phyloP scores from a whole-genome alignment of 2,329 filamentous ascomycete genomes.

The Phyllosticta ampelicida region DNA sequence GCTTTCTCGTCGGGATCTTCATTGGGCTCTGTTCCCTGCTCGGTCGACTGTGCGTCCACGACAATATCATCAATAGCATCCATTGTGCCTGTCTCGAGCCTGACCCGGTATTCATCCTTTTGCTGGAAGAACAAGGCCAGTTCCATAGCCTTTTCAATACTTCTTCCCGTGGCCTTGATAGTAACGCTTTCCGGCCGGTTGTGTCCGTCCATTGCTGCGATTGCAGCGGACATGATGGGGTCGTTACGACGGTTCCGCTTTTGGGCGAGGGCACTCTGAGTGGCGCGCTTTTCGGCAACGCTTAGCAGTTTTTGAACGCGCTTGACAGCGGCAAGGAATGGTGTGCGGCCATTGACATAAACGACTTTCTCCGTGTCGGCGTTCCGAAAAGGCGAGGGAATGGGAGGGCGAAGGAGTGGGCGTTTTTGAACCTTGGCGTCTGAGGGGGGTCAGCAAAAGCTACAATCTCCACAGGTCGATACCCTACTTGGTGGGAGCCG shows the following conservation, averaged over 20 bases:
- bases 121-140: constrained; percentile 56
- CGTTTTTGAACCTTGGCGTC: constrained; percentile 43
- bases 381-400: constrained; percentile 44
- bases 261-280: constrained; percentile 2
- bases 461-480: not conserved
- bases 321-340: constrained; percentile 57
- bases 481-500: constrained; percentile 17
- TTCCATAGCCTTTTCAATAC: constrained; percentile 52
- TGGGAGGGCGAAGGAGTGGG: constrained; percentile 46
- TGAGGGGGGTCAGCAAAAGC: constrained; percentile 15
- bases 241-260: constrained; percentile 10
- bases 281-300: constrained; percentile 39
- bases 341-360: constrained; percentile 54
- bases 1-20: constrained; percentile 8
- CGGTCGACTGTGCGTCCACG: not conserved
- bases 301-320: constrained; percentile 54
- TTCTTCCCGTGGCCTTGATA: constrained; percentile 55
- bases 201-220: constrained; percentile 23
- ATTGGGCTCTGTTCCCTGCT: constrained; percentile 5
- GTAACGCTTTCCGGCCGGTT: constrained; percentile 41
- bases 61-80: constrained; percentile 59
- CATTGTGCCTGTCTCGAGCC: constrained; percentile 51
- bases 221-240: constrained; percentile 19
- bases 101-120: constrained; percentile 48
- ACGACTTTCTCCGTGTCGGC: constrained; percentile 44